Conservation (phyloP, 202 grass and related monocot species). For the Tripidium arundinaceum region DNA sequence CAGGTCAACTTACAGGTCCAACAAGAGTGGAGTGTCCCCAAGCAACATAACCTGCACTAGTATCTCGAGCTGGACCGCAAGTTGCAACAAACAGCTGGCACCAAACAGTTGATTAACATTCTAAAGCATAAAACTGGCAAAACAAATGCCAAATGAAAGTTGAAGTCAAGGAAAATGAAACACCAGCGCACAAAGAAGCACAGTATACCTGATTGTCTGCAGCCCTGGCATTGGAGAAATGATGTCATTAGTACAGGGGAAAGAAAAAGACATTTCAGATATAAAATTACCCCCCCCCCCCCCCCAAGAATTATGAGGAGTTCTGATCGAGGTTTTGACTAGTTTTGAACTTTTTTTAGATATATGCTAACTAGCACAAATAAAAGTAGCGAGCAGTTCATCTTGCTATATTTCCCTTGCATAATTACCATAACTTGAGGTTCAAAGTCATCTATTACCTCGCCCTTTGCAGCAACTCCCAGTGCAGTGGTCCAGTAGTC, state of each 20-base stretch:
- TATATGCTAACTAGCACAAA: not conserved
- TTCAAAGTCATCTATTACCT: conserved; percentile 50
- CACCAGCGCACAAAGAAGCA: not conserved
- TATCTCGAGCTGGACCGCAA: conserved; percentile 78
- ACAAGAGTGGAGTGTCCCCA: conserved; percentile 97
- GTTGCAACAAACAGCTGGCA: conserved; percentile 90
- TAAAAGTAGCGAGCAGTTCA: not conserved
- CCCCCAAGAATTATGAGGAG: not conserved
- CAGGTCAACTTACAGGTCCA: conserved; percentile 71
- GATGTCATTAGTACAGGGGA: conserved; percentile 31
- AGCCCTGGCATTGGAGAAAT: conserved; percentile 59
- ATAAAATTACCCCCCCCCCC: not conserved
- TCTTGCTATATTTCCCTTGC: not conserved
- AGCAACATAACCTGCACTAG: conserved; percentile 68
- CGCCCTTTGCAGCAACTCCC: conserved; percentile 96
- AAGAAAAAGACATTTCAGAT: conserved; percentile 10
- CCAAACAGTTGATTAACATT: conserved; percentile 1
- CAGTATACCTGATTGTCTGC: conserved; percentile 76
- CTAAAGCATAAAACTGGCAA: conserved; percentile 1
- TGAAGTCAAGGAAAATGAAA: not conserved
- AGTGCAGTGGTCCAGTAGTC: conserved; percentile 95
- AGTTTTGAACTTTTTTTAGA: not conserved
- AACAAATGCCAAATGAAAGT: not conserved
- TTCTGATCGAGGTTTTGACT: not conserved
- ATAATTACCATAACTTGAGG: not conserved